Conservation (phyloP, 2,329 filamentous ascomycete species). For the Catunica adiposa region DNA sequence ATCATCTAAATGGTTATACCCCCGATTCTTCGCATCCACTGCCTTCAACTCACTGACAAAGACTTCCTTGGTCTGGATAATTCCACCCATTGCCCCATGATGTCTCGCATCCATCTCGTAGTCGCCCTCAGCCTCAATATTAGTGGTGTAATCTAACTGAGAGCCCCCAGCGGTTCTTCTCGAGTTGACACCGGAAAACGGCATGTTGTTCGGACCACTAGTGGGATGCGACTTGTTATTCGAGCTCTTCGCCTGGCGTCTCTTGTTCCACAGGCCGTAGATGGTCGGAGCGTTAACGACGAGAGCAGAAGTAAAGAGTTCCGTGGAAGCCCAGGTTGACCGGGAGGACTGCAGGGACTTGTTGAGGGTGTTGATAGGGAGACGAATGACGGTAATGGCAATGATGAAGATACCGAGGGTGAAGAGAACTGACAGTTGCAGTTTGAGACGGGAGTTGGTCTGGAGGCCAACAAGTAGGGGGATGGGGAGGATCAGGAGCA, state of each 20-base stretch:
- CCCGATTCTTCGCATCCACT: constrained; percentile 10
- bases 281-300: constrained; percentile 26
- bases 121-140: constrained; percentile 5
- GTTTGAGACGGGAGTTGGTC: constrained; percentile 19
- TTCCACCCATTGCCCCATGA: constrained; percentile 3
- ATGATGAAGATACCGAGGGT: constrained; percentile 26
- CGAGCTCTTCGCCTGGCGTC: constrained; percentile 8
- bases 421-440: constrained; percentile 22
- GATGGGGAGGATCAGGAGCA: constrained; percentile 11
- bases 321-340: constrained; percentile 24
- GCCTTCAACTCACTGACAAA: constrained; percentile 11
- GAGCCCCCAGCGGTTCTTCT: neutral
- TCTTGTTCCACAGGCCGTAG: constrained; percentile 22
- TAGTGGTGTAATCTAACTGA: constrained; percentile 9
- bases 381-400: constrained; percentile 23
- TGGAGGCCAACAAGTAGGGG: constrained; percentile 16
- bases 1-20: constrained; percentile 12
- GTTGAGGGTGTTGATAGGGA: constrained; percentile 23
- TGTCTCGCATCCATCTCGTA: constrained; percentile 7
- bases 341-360: constrained; percentile 23
- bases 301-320: constrained; percentile 21
- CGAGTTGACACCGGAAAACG: neutral
- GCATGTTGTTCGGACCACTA: neutral
- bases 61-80: constrained; percentile 13
- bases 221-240: constrained; percentile 2